Base-by-base conservation (phyloP, 2,329 filamentous ascomycete genomes). In the Apiospora aurea region DNA sequence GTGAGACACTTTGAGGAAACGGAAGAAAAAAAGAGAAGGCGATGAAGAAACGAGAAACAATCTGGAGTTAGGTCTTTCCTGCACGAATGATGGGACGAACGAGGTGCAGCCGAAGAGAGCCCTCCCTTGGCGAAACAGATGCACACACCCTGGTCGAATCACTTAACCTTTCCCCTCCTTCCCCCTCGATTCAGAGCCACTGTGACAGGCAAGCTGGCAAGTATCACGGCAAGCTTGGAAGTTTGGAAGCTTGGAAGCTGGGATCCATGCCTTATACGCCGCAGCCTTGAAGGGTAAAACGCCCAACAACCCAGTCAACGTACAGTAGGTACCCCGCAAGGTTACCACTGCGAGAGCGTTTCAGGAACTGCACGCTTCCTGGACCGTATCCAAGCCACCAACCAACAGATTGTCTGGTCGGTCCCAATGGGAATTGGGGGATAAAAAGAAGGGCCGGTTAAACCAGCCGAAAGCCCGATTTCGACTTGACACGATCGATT, bases 381-480 rank as follows among this genome's bases (percentile, higher is more conserved):
- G 44, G 18, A 18, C 16, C 18, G 18, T 21, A 47, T 47, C 18
- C 21, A 47, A 47, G 44, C 44, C 21, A 21, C 44, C 18, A 47
- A 21, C 44, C 44, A 53, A 29, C 24, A 29, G 24, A 24, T 13
- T 53, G 51, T 29, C 24, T 16, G 51, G 29, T 57, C 51, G 16
- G 13, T 16, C 26, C 14, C 8, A 18, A 2, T 8, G 26, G 18
- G 3, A 29, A 34, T 8, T 8, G 51, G 16, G 8, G 51, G 51
- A 57, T 57, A 57, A 57, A 57, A 57, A 34, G 26, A 57, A 57
- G 51, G 51, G 26, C 51, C 51, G 51, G 29, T 57, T 57, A 57
- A 26, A 16, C 26, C 29, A 53, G 13, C 51, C 51, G 51, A 53
- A 1, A 34, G 51, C 51, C 51, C 51, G 29, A 57, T 57, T 57